Evolutionary conservation across 177 flowering plant species (phyloP).

Genomic region (Vitis hybrid): DNA sequence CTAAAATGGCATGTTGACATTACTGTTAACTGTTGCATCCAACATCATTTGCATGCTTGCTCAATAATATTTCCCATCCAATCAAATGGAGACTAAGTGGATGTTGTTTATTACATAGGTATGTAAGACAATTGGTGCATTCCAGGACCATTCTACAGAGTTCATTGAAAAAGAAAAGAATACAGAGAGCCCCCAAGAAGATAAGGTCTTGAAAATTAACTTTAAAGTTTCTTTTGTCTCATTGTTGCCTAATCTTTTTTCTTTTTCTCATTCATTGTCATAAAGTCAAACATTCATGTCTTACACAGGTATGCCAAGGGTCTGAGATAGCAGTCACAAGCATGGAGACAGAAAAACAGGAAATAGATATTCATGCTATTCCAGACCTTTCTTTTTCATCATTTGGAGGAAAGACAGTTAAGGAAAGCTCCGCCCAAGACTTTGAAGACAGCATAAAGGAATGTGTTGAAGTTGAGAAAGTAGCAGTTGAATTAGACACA

Average conservation of each 20-base stretch:
- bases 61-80: neutral
- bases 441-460: constrained; percentile 17
- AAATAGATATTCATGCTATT: constrained; percentile 10
- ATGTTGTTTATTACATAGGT: neutral
- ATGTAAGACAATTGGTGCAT: neutral
- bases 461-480: constrained; percentile 11
- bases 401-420: constrained; percentile 14
- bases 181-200: constrained; percentile 6
- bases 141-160: neutral
- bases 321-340: constrained; percentile 8
- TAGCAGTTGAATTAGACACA: constrained; percentile 10
- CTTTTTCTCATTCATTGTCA: neutral
- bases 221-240: neutral
- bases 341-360: neutral
- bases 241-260: neutral
- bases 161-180: constrained; percentile 11
- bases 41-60: neutral
- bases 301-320: constrained; percentile 14
- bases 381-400: constrained; percentile 10
- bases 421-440: constrained; percentile 6
- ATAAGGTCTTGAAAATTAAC: constrained; percentile 4
- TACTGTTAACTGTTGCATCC: too few species aligned
- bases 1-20: neutral
- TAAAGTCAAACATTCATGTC: neutral
- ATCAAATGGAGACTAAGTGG: neutral